Evolutionary conservation across 2,329 filamentous ascomycete genomes (phyloP), one percentile per base, ranked within the genome.

Genomic region (Talaromyces islandicus): DNA sequence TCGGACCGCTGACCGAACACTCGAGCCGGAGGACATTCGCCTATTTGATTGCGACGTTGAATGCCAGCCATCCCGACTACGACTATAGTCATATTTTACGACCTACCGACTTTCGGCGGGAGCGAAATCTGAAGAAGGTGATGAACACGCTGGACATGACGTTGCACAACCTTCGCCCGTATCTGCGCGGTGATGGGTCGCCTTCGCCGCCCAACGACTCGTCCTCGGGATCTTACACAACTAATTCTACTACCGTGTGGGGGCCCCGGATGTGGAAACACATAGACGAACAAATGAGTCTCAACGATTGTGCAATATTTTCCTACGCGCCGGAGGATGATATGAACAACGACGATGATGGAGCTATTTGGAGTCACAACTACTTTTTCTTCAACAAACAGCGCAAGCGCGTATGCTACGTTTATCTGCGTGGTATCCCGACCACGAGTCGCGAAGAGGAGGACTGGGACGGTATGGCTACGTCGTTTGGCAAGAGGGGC

Each of bases 331-430:
- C 94, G 0, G 88, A 91, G 46, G 90, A 92, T 63, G 92, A 96
- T 70, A 91, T 92, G 0, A 96, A 95, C 68, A 92, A 92, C 64
- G 92, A 96, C 62, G 93, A 96, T 63, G 92, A 97, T 70, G 90
- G 91, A 63, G 89, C 92, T 10, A 92, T 99, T 64, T 99, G 93
- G 93, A 92, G 90, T 55, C 83, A 92, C 64, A 92, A 97, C 74
- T 97, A 96, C 76, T 96, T 99, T 80, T 96, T 97, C 75, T 97
- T 97, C 83, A 97, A 96, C 80, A 93, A 93, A 69, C 81, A 87
- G 27, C 84, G 88, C 70, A 97, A 97, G 79, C 87, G 94, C 48
- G 93, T 99, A 19, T 92, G 91, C 62, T 99, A 99, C 73, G 79
- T 99, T 52, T 95, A 97, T 70, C 85, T 97, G 52, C 88, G 93